Conservation (phyloP, 306 rosid species). For the Leucaena leucocephala region DNA sequence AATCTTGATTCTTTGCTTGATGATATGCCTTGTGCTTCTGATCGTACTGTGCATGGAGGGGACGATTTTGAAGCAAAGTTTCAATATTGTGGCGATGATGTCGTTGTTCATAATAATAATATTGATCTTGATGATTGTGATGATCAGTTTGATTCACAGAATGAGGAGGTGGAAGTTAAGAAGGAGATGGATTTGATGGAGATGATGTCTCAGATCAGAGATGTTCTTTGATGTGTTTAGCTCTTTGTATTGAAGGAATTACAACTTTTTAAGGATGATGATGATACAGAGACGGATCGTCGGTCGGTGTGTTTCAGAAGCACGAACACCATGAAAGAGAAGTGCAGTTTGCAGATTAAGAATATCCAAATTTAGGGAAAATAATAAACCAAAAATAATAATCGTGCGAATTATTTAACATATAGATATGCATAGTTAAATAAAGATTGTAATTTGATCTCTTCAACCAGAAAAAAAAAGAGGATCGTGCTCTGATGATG, state of each 20-base stretch:
- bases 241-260: neutral
- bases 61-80: constrained; percentile 20
- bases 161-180: constrained; percentile 50
- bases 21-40: constrained; percentile 46
- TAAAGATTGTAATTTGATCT: neutral
- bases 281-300: no score
- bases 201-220: constrained; percentile 60
- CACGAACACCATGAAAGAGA: constrained; percentile 8
- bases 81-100: neutral
- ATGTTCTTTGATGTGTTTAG: constrained; percentile 7
- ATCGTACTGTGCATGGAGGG: constrained; percentile 29
- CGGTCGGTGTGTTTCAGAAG: neutral
- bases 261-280: constrained; percentile 17
- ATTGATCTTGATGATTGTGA: neutral
- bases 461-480: neutral
- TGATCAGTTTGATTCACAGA: constrained; percentile 29
- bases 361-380: neutral
- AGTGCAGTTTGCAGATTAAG: constrained; percentile 4
- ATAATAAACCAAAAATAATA: neutral
- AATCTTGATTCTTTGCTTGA: constrained; percentile 67
- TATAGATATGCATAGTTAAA: neutral
- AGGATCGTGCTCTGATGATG: neutral
- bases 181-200: constrained; percentile 84
- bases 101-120: neutral
- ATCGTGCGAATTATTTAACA: neutral